Evolutionary conservation across 305 asterid species (phyloP), one percentile per base, ranked within the genome.

Genomic region (Petunia hybrid): DNA sequence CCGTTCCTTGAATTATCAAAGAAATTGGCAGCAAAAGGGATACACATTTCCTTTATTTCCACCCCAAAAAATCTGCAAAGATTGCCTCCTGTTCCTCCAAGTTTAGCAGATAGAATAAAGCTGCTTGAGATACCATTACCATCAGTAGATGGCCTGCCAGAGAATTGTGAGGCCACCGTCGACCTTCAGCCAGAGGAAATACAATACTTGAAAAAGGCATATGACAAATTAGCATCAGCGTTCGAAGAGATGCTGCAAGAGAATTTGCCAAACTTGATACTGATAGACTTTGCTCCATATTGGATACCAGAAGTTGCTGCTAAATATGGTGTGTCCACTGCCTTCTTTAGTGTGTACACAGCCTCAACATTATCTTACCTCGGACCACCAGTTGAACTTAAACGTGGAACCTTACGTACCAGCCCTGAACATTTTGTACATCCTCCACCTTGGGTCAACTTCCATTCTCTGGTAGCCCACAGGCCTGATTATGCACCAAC

Each of bases 161-260:
- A 83, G 42, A 82, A 81, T 57, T 86, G 87, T 7, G 89, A 88
- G 81, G 90, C 92, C 1, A 89, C 88, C 46, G 22, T 85, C 14
- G 88, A 85, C 12, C 22, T 89, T 77, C 87, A 60, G 70, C 53
- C 46, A 10, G 87, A 81, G n/a, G 76, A 87, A 43, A 78, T 77
- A 6, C 87, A 78, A 8, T 81, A 74, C 57, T 61, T 87, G 86
- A 89, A 87, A 78, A 82, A 59, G 60, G 89, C 89, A 22, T 84
- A 86, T 12, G 90, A 89, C 82, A 10, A n/a, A 8, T 55, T 89
- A 82, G 86, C 85, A 22, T 45, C 61, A 69, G 82, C 90, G 16
- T 82, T 88, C 12, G 85, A 85, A 35, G 35, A 68, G 71, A 70
- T 88, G 22, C 61, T 85, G 46, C 45, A 69, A 10, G 14, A 45